Percentiles rank a stretch among this genome's conserved stretches.
Evolutionary conservation across 2,329 filamentous ascomycete genomes (phyloP).

Genomic region (Neophaeococcomyces mojaviensis): DNA sequence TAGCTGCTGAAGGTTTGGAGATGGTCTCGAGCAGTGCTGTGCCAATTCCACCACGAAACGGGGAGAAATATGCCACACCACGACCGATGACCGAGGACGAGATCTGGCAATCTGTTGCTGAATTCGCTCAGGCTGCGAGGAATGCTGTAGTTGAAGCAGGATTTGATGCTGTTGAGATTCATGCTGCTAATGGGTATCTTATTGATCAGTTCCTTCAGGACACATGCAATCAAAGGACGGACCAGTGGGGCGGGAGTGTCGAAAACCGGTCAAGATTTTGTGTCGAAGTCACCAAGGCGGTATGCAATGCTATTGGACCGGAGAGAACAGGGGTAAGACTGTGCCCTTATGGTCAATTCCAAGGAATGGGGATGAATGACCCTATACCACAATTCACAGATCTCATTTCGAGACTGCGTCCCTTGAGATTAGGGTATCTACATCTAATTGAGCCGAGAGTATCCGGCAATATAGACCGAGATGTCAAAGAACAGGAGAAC

Average conservation of each 20-base stretch:
- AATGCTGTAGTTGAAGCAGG: constrained; percentile 48
- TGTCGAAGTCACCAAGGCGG: constrained; percentile 36
- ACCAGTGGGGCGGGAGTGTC: constrained; percentile 45
- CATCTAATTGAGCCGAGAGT: constrained; percentile 51
- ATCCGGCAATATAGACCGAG: constrained; percentile 29
- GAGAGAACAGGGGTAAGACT: constrained; percentile 41
- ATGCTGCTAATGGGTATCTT: constrained; percentile 44
- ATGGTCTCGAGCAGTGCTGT: background rate
- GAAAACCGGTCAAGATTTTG: constrained; percentile 49
- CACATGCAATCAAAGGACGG: constrained; percentile 43
- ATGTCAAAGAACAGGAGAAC: constrained; percentile 26
- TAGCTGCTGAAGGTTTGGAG: constrained; percentile 27
- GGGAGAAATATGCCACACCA: background rate
- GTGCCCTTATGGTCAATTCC: constrained; percentile 43
- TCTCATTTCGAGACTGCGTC: constrained; percentile 42
- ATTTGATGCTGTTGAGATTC: constrained; percentile 47
- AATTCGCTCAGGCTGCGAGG: constrained; percentile 39
- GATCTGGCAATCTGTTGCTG: constrained; percentile 35
- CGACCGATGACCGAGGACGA: constrained; percentile 33
- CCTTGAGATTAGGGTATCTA: constrained; percentile 46
- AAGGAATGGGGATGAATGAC: constrained; percentile 49
- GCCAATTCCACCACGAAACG: constrained; percentile 29
- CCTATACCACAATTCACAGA: constrained; percentile 54
- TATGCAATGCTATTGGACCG: constrained; percentile 31
- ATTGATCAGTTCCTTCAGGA: constrained; percentile 47